Evolutionary conservation across 2,329 filamentous ascomycete species (phyloP).

Genomic region (Ampelomyces quisqualis): DNA sequence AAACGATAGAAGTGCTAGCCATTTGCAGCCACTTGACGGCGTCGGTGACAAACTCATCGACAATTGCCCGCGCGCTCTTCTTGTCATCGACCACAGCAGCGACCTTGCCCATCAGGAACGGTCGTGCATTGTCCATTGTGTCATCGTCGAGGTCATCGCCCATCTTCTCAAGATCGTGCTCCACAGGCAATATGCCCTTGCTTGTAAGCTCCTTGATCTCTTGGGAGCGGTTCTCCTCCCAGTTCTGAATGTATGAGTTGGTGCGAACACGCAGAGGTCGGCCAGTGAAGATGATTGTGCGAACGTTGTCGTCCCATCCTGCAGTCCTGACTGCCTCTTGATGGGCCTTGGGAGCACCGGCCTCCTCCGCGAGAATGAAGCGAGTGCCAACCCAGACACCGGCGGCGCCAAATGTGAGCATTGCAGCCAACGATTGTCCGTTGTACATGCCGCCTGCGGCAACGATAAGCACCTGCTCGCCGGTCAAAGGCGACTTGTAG

Average conservation of each 20-base stretch:
- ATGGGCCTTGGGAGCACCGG: constrained; percentile 87
- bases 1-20: constrained; percentile 62
- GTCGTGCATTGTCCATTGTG: constrained; percentile 84
- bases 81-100: constrained; percentile 91
- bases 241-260: constrained; percentile 92
- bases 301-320: constrained; percentile 91
- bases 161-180: constrained; percentile 88
- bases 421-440: constrained; percentile 83
- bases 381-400: constrained; percentile 97
- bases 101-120: constrained; percentile 95
- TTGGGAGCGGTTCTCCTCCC: constrained; percentile 84
- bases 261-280: constrained; percentile 89
- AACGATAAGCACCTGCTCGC: constrained; percentile 83
- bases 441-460: constrained; percentile 94
- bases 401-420: constrained; percentile 87
- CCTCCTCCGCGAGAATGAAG: constrained; percentile 92
- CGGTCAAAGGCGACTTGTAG: constrained; percentile 83
- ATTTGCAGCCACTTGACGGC: constrained; percentile 70
- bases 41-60: constrained; percentile 89
- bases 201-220: constrained; percentile 92
- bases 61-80: constrained; percentile 85
- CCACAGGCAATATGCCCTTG: constrained; percentile 90
- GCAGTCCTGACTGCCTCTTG: constrained; percentile 93
- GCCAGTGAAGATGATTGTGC: constrained; percentile 98
- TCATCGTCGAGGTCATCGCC: constrained; percentile 70